Base-by-base conservation (phyloP, 441 rosid species). In the Eutrema salsugineum region DNA sequence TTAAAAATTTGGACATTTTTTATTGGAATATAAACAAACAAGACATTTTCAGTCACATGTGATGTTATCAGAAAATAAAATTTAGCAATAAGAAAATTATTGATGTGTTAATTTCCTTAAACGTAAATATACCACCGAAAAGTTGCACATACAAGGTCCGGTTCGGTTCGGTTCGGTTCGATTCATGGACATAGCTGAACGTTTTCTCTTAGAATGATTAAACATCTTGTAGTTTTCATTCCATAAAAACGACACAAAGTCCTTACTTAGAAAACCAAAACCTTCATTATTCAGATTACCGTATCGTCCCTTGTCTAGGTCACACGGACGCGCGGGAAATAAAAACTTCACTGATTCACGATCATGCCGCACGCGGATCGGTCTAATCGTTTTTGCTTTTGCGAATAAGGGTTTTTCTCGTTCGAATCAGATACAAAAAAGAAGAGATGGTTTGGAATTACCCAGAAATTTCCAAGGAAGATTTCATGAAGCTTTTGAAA, bases 371-470 rank as follows among this genome's bases (percentile, higher is more conserved):
- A 14, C 1, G 1, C 20, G 11, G 16, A 40, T 42, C 68, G 9
- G 17, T 59, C 42, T 22, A 58, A 8, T 50, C 48, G 36, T 1
- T 43, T 62, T 12, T 51, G 69, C n/a, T 19, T 46, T 38, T 28
- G 6, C 3, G 22, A 63, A 54, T 75, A 38, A 68, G 70, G 19
- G 53, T 6, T 30, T 9, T 2, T 47, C 30, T 65, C 63, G 0
- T 56, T 38, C 16, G 16, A 54, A 17, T 61, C 38, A 66, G 68
- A 43, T 19, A 2, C 24, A 16, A 30, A 3, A 9, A 17, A 16
- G 6, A 58, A 40, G 61, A 71, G 24, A 88, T 93, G 95, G 90
- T 75, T 42, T 93, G 97, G 97, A 85, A 75, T 56, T 85, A 81
- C 81, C 89, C 91, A 49, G 88, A 78, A 40, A 76, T 89, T 5